Evolutionary conservation across 2,329 filamentous ascomycete species (phyloP).

Genomic region (Alternaria tenuissima): DNA sequence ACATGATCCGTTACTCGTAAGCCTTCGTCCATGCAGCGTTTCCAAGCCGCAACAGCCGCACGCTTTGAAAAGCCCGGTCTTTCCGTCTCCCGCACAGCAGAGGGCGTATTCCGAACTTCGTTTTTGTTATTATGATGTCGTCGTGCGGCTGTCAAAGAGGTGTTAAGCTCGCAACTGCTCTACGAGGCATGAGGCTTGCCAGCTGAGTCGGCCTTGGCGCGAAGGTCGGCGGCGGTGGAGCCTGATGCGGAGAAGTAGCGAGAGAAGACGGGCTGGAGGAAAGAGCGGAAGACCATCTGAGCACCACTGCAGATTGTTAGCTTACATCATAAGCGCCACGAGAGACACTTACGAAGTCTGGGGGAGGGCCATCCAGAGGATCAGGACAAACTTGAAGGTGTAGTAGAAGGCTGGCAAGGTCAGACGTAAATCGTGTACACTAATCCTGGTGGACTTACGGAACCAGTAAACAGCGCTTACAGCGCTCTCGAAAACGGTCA

Average conservation of each 20-base stretch:
- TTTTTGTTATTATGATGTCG: constrained; percentile 23
- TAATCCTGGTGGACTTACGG: constrained; percentile 53
- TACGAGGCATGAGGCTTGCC: constrained; percentile 50
- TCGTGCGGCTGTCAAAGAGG: constrained; percentile 44
- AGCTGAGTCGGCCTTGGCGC: constrained; percentile 82
- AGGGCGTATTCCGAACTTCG: constrained; percentile 11
- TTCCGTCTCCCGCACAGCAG: constrained; percentile 18
- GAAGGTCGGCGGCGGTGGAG: constrained; percentile 85
- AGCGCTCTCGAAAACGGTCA: constrained; percentile 84
- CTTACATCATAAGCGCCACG: not conserved
- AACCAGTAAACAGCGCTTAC: constrained; percentile 92
- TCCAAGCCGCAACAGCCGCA: constrained; percentile 44
- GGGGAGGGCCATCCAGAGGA: constrained; percentile 97
- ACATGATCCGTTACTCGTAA: constrained; percentile 29
- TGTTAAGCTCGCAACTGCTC: constrained; percentile 21
- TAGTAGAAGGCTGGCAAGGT: constrained; percentile 83
- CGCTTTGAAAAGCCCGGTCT: constrained; percentile 19
- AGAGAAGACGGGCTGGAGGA: constrained; percentile 88
- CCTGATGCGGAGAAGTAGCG: constrained; percentile 81
- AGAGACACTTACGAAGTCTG: constrained; percentile 77
- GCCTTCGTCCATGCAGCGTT: constrained; percentile 31
- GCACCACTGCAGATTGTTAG: constrained; percentile 72
- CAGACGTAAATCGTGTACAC: constrained; percentile 12
- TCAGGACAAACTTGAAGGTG: constrained; percentile 98
- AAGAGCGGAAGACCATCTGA: constrained; percentile 94